phyloP scores from a whole-genome alignment of 2,329 filamentous ascomycete species.

The Penicillium sp. region DNA sequence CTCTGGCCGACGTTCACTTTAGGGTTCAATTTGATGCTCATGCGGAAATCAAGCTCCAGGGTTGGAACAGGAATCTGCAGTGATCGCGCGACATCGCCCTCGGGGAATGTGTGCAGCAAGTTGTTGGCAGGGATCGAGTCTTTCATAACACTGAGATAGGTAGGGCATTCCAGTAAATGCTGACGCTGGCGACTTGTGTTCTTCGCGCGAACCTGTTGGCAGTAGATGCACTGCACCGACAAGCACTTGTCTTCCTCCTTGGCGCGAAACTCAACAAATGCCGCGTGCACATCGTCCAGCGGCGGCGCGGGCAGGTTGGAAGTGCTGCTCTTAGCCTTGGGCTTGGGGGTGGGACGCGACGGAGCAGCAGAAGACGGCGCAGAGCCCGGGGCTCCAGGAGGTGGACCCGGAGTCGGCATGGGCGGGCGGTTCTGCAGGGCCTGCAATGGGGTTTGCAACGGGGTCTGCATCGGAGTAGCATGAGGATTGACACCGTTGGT shows the following conservation, averaged over 20 bases:
- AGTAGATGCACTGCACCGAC: slow-evolving; percentile 49
- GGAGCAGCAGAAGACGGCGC: slow-evolving; percentile 31
- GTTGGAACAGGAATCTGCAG: slow-evolving; percentile 45
- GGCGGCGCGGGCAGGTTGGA: slow-evolving; percentile 45
- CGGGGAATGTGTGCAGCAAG: slow-evolving; percentile 48
- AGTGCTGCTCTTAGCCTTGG: slow-evolving; percentile 34
- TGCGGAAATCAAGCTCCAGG: slow-evolving; percentile 50
- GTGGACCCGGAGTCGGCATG: slow-evolving; percentile 36
- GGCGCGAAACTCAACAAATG: slow-evolving; percentile 46
- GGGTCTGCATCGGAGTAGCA: slow-evolving; percentile 41
- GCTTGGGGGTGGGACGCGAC: slow-evolving; percentile 36
- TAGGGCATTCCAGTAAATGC: slow-evolving; percentile 47
- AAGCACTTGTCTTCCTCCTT: slow-evolving; percentile 48
- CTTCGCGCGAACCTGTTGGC: slow-evolving; percentile 48
- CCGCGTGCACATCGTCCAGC: slow-evolving; percentile 47
- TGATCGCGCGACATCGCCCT: slow-evolving; percentile 46
- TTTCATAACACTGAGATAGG: slow-evolving; percentile 50
- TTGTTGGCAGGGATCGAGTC: slow-evolving; percentile 50
- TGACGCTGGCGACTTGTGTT: slow-evolving; percentile 49
- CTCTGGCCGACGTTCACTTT: slow-evolving; percentile 45
- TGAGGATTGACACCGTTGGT: slow-evolving; percentile 43
- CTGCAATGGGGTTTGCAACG: slow-evolving; percentile 31
- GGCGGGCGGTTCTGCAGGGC: slow-evolving; percentile 32
- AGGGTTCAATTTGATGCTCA: slow-evolving; percentile 51
- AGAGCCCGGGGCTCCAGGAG: slow-evolving; percentile 26